These are phyloP conservation scores for Coleophoma crateriformis DNA, from an alignment of 2,329 filamentous ascomycete species.

Conservation along the genomic window DNA sequence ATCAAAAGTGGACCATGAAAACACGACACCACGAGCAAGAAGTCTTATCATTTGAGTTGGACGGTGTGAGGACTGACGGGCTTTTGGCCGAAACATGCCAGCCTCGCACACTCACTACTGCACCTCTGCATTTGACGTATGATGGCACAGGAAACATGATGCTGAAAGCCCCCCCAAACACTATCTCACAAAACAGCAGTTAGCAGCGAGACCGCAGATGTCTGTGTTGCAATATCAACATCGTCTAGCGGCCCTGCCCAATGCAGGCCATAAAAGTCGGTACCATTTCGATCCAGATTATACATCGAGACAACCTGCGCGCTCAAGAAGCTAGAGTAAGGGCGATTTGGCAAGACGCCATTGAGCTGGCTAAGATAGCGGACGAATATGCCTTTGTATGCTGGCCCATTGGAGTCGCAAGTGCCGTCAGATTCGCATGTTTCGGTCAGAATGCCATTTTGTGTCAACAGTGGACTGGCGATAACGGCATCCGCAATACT, in stretches of 20 bases:
- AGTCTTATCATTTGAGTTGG: too few species aligned
- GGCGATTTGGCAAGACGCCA: not conserved
- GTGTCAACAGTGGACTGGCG: not conserved
- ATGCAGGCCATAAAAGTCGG: not conserved
- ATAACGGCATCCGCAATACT: not conserved
- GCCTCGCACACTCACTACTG: too few species aligned
- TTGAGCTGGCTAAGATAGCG: not conserved
- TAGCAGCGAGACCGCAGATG: not conserved
- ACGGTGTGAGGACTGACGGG: too few species aligned
- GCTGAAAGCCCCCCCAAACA: too few species aligned
- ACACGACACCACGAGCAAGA: too few species aligned
- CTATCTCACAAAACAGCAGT: not conserved
- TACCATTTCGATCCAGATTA: not conserved
- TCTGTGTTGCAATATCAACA: not conserved
- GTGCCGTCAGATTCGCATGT: not conserved
- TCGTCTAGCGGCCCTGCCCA: not conserved
- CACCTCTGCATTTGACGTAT: too few species aligned
- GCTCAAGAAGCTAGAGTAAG: not conserved
- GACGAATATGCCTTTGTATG: not conserved
- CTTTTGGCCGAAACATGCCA: too few species aligned
- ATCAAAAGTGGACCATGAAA: not conserved
- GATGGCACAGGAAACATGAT: too few species aligned
- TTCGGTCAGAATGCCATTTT: not conserved
- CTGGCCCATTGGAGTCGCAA: not conserved
- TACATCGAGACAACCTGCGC: not conserved